A percentile compares a stretch with the other conserved stretches of the same genome.
Conservation (phyloP, 179 eudicot species). For the Heliamphora pulchella region DNA sequence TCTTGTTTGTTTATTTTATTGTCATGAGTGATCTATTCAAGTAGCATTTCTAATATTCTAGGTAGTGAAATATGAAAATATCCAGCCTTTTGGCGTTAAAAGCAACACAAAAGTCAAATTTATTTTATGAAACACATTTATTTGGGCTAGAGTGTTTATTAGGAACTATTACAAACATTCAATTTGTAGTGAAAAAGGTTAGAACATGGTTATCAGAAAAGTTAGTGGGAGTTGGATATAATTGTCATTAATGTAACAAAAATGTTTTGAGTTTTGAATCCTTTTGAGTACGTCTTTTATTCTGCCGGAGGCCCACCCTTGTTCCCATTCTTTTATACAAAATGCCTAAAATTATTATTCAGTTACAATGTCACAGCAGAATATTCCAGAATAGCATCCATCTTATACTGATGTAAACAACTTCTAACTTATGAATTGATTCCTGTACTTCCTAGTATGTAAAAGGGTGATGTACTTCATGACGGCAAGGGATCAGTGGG, state of each 20-base stretch:
- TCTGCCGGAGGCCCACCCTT: not conserved
- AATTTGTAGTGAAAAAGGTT: too few relatives aligned
- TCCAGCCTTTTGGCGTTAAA: too few relatives aligned
- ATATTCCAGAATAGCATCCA: not conserved
- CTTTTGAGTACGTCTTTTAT: not conserved
- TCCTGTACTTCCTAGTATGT: conserved; percentile 20
- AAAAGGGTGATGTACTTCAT: conserved; percentile 26
- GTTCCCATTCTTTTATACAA: not conserved
- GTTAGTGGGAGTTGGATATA: too few relatives aligned
- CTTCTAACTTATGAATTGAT: conserved; percentile 5
- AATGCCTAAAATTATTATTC: not conserved
- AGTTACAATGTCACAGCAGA: not conserved
- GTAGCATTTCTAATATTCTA: too few relatives aligned
- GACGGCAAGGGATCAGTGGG: conserved; percentile 64
- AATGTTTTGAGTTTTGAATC: not conserved
- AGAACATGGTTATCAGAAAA: not conserved
- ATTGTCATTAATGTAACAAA: not conserved
- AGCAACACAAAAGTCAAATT: too few relatives aligned
- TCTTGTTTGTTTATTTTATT: too few relatives aligned
- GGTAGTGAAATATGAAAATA: too few relatives aligned
- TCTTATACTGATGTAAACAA: not conserved
- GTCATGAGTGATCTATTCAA: too few relatives aligned
- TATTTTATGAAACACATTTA: too few relatives aligned
- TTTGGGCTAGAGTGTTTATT: too few relatives aligned
- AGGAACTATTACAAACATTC: too few relatives aligned